These are phyloP conservation scores for Ammopiptanthus mongolicus DNA, from an alignment of 306 rosid genomes.

Conservation along the genomic window DNA sequence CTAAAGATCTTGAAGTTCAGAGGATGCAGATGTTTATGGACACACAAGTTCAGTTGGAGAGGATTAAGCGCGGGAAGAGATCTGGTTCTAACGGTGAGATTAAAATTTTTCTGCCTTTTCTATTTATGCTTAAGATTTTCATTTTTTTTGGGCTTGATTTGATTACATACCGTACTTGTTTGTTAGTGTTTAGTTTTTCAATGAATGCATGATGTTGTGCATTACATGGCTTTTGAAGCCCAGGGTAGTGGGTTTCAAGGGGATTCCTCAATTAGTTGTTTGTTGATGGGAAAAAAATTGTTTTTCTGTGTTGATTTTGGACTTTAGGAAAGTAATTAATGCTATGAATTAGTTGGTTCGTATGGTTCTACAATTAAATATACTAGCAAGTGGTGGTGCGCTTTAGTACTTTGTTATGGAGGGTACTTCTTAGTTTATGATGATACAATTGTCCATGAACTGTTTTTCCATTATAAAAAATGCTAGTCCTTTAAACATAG, in stretches of 20 bases:
- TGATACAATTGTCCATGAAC: conserved; percentile 19
- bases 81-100: conserved; percentile 71
- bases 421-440: conserved; percentile 26
- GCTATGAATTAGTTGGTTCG: conserved; percentile 10
- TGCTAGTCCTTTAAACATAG: neutral
- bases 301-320: neutral
- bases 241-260: conserved; percentile 14
- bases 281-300: neutral
- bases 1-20: conserved; percentile 83
- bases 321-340: conserved; percentile 3
- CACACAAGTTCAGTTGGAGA: conserved; percentile 85
- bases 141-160: conserved; percentile 12
- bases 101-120: neutral
- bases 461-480: conserved; percentile 1
- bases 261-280: conserved; percentile 11
- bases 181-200: conserved; percentile 11
- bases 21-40: conserved; percentile 90
- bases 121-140: neutral
- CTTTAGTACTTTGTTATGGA: conserved; percentile 21
- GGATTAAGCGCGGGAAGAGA: conserved; percentile 84
- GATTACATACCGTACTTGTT: neutral
- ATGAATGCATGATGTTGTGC: conserved; percentile 1
- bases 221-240: conserved; percentile 13
- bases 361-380: conserved; percentile 31
- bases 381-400: conserved; percentile 9